Evolutionary conservation across 805 yeast genomes (phyloP).

Genomic region (Wickerhamomyces canadensis): DNA sequence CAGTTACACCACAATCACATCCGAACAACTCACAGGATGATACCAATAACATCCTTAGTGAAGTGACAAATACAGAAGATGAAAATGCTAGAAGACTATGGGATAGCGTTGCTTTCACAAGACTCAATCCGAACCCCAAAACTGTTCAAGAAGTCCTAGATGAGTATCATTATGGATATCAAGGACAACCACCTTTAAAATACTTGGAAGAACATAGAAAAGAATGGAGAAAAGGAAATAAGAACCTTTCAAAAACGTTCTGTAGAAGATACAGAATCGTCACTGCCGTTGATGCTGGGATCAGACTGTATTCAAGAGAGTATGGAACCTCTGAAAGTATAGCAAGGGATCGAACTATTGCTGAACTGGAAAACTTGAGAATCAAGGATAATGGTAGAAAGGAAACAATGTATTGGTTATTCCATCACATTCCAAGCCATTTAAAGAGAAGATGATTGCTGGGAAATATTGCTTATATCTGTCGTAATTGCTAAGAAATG

Average conservation of each 20-base stretch:
- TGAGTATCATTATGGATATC: slow-evolving; percentile 23
- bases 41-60: slow-evolving; percentile 1
- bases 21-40: slow-evolving; percentile 4
- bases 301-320: slow-evolving; percentile 12
- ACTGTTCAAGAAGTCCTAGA: slow-evolving; percentile 24
- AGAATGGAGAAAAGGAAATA: slow-evolving; percentile 24
- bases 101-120: slow-evolving; percentile 15
- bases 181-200: slow-evolving; percentile 24
- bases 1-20: slow-evolving; percentile 2
- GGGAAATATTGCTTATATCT: too few species aligned
- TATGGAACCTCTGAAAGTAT: slow-evolving; percentile 13
- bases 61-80: slow-evolving; percentile 1
- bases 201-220: slow-evolving; percentile 23
- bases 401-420: slow-evolving; percentile 27
- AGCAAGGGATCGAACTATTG: slow-evolving; percentile 20
- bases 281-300: slow-evolving; percentile 23
- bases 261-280: slow-evolving; percentile 23
- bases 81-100: slow-evolving; percentile 15
- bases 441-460: slow-evolving; percentile 20
- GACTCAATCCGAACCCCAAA: slow-evolving; percentile 21
- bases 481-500: too few species aligned
- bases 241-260: slow-evolving; percentile 21
- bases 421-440: slow-evolving; percentile 23
- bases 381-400: slow-evolving; percentile 20
- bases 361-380: slow-evolving; percentile 21